phyloP scores from a whole-genome alignment of 1,284 basidiomycete genomes.

The Sanghuangporus sanghuang region DNA sequence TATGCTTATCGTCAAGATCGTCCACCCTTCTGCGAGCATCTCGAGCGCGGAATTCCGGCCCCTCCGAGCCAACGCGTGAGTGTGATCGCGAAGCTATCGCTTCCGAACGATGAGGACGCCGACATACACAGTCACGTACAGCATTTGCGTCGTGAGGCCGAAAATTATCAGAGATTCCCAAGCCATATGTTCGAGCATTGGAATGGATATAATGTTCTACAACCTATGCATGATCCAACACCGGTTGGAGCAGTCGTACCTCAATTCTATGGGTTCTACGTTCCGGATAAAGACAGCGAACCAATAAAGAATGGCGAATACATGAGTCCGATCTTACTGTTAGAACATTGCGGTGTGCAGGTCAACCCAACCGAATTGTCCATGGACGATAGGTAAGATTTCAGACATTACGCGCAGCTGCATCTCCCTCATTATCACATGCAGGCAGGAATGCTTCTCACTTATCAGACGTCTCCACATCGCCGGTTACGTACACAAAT shows the following conservation, averaged over 20 bases:
- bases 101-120: constrained; percentile 18
- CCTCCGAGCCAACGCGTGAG: constrained; percentile 16
- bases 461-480: constrained; percentile 30
- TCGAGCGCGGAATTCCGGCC: constrained; percentile 3
- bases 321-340: constrained; percentile 29
- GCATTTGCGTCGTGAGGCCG: constrained; percentile 27
- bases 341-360: constrained; percentile 34
- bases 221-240: constrained; percentile 25
- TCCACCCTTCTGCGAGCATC: constrained; percentile 15
- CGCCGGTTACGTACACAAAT: constrained; percentile 32
- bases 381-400: constrained; percentile 24
- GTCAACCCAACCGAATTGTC: constrained; percentile 23
- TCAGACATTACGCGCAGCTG: not conserved
- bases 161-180: constrained; percentile 28
- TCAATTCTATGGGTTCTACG: constrained; percentile 37
- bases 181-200: constrained; percentile 30
- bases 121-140: not conserved
- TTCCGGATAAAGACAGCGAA: constrained; percentile 14
- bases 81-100: constrained; percentile 27
- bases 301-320: constrained; percentile 5
- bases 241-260: constrained; percentile 32
- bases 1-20: not conserved
- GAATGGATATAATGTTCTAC: constrained; percentile 28
- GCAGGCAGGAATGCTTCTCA: constrained; percentile 26
- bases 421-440: not conserved